Evolutionary conservation across 306 rosid species (phyloP).

Genomic region (Castanopsis chinensis): DNA sequence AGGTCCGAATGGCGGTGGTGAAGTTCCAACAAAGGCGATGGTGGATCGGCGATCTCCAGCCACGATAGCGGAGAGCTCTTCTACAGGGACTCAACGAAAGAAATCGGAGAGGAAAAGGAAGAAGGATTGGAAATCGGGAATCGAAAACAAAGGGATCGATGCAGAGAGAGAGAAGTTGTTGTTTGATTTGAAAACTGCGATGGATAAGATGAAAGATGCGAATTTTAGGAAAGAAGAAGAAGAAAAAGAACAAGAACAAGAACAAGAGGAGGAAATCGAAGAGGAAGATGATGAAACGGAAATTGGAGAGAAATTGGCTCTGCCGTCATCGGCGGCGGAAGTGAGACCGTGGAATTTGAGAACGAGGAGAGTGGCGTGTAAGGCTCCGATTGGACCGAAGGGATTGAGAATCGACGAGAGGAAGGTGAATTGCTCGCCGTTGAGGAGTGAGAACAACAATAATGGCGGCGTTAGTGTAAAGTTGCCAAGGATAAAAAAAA

Average conservation of each 20-base stretch:
- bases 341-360: conserved; percentile 76
- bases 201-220: conserved; percentile 63
- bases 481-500: conserved; percentile 48
- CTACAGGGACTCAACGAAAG: conserved; percentile 22
- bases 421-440: conserved; percentile 44
- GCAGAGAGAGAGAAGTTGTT: conserved; percentile 80
- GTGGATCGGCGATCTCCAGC: conserved; percentile 49
- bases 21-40: conserved; percentile 19
- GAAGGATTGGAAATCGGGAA: conserved; percentile 25
- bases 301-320: not conserved
- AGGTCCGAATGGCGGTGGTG: not conserved
- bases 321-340: conserved; percentile 10
- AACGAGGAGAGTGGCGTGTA: conserved; percentile 52
- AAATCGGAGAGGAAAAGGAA: conserved; percentile 28
- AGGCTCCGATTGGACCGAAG: conserved; percentile 45
- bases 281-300: conserved; percentile 14
- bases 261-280: not conserved
- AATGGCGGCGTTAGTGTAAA: conserved; percentile 28
- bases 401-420: conserved; percentile 57
- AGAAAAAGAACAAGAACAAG: conserved; percentile 1
- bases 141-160: conserved; percentile 60
- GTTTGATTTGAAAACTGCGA: conserved; percentile 74
- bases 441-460: conserved; percentile 34
- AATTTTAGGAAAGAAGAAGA: conserved; percentile 47
- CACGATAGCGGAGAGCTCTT: conserved; percentile 26